Base-by-base conservation (phyloP, 2,329 filamentous ascomycete species). In the Colletotrichum destructivum region DNA sequence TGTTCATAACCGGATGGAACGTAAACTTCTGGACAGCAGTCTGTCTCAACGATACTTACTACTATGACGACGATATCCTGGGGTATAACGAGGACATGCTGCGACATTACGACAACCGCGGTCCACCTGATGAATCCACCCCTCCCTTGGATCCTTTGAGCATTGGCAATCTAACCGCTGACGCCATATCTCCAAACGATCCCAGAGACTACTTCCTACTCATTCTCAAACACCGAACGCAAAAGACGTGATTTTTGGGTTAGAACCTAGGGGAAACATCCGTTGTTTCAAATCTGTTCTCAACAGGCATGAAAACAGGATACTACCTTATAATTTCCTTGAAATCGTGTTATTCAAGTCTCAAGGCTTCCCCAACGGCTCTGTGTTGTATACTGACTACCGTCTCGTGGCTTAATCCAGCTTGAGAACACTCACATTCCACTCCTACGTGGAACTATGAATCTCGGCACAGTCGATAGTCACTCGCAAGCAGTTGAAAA, bases 181-280 rank as follows among this genome's bases (percentile, higher is more conserved):
- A 55, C 21, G 1, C 3, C 0, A 23, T 1, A 4, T 44, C 38
- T 2, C 51, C 31, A 0, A 35, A 9, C 1, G 56, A 66, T 3
- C 64, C 64, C 3, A 15, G 64, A 18, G 55, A 66, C 5, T 66
- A 66, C 9, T 61, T 66, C 11, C 23, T 61, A 11, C 16, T 65
- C 4, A 5, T 35, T n/a, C 12, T 61, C 0, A 61, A 44, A 2
- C 35, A 52, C 21, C 35, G 47, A 0, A 9, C 26, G 0, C 44
- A 52, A 16, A 42, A 49, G n/a, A n/a, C n/a, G n/a, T n/a, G n/a
- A n/a, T n/a, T n/a, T n/a, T n/a, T n/a, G n/a, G n/a, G n/a, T n/a
- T n/a, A n/a, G n/a, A n/a, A n/a, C n/a, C n/a, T n/a, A n/a, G n/a
- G n/a, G n/a, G n/a, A n/a, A n/a, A n/a, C n/a, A n/a, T n/a, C n/a